phyloP scores from a whole-genome alignment of 2,329 filamentous ascomycete species.

The Monosporascus sp. region DNA sequence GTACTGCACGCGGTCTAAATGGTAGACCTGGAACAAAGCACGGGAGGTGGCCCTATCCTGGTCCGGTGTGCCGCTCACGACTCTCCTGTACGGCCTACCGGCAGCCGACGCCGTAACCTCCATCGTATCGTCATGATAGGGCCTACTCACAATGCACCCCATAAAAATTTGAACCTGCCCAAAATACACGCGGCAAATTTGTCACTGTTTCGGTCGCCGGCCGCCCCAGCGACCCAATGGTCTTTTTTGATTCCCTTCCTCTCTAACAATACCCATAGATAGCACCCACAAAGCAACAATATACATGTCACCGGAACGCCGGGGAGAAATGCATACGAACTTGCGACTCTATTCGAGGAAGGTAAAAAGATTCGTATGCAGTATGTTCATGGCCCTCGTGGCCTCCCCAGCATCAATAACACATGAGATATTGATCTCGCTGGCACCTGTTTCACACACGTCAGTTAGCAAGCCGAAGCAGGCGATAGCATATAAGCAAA shows the following conservation, averaged over 20 bases:
- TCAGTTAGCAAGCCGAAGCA: constrained; percentile 1
- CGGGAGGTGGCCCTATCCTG: too few relatives aligned
- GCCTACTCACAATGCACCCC: too few relatives aligned
- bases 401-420: constrained; percentile 91
- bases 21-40: too few relatives aligned
- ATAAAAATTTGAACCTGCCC: too few relatives aligned
- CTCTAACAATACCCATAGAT: not conserved
- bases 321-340: not conserved
- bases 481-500: not conserved
- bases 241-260: not conserved
- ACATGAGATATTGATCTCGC: constrained; percentile 98
- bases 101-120: too few relatives aligned
- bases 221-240: too few relatives aligned
- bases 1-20: too few relatives aligned
- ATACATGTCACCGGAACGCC: not conserved
- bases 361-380: constrained; percentile 95
- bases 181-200: too few relatives aligned
- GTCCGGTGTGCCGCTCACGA: too few relatives aligned
- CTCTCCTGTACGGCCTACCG: too few relatives aligned
- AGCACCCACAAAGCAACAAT: not conserved
- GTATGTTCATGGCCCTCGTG: constrained; percentile 87
- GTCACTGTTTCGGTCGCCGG: too few relatives aligned
- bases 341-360: constrained; percentile 66
- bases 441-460: constrained; percentile 60
- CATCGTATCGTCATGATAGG: too few relatives aligned